Evolutionary conservation across 2,329 filamentous ascomycete genomes (phyloP), one percentile per base, ranked within the genome.

Genomic region (Trichoderma oligosporum): DNA sequence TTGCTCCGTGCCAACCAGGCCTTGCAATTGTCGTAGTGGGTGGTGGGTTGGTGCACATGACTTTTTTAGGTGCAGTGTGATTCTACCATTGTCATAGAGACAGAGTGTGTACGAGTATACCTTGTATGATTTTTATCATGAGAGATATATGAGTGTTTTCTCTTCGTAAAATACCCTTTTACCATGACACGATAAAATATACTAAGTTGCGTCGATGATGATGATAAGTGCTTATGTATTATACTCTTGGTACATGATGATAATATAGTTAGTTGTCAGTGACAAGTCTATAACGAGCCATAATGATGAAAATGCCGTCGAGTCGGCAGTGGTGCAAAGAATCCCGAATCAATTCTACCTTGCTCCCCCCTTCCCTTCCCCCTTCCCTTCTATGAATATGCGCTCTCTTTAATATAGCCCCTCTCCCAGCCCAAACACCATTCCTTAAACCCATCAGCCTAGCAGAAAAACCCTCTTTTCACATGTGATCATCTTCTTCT

Each of bases 321-420:
- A 31, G n/a, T 22, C 25, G 48, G 48, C 48, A 14, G 25, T 41
- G n/a, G 24, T 52, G 36, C 48, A n/a, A 52, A 52, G 48, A 52
- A 52, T 52, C 35, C 46, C 33, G n/a, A 38, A 36, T 49, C 46
- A 49, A 22, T 41, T 52, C 16, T 31, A 41, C 16, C 36, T 41
- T 41, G 48, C 35, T 41, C 35, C 24, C 25, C 47, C 22, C 35
- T 41, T 24, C 24, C 25, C 47, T 31, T 20, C 48, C 25, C 36
- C 25, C 12, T 29, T 18, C n/a, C 33, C 41, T 22, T 38, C 31
- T 46, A 46, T 45, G 20, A 46, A 44, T 29, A 46, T 16, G 51
- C 51, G 51, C 51, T 45, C 39, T 42, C 22, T 55, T 55, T 29
- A 29, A 36, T 27, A 11, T 11, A 31, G 5, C 27, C 31, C 39